phyloP scores from a whole-genome alignment of 2,329 filamentous ascomycete species.

The Aphanocladium album region DNA sequence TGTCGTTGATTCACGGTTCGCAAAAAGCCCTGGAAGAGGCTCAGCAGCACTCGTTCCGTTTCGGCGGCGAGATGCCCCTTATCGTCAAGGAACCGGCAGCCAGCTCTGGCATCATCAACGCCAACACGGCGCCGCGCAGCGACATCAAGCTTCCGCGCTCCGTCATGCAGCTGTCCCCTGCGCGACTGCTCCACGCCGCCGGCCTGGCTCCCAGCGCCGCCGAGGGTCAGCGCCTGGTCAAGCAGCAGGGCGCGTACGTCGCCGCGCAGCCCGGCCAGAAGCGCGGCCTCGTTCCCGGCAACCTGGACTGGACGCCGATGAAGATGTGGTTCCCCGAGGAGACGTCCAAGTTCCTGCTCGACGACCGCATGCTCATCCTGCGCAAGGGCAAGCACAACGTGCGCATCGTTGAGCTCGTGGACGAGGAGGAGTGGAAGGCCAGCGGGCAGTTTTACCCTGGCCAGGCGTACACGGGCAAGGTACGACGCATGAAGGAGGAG shows the following conservation, averaged over 20 bases:
- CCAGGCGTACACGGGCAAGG: conserved; percentile 43
- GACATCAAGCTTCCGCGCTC: conserved; percentile 56
- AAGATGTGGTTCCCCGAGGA: conserved; percentile 54
- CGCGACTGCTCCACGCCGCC: conserved; percentile 53
- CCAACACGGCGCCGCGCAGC: conserved; percentile 45
- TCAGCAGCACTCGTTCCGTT: conserved; percentile 46
- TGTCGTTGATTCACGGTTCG: conserved; percentile 71
- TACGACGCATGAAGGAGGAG: conserved; percentile 39
- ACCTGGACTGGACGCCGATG: conserved; percentile 57
- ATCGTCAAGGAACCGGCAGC: conserved; percentile 24
- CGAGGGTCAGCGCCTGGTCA: conserved; percentile 56
- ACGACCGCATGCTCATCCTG: conserved; percentile 53
- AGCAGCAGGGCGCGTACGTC: conserved; percentile 55
- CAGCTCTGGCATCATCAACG: conserved; percentile 29
- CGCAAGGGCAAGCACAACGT: conserved; percentile 61
- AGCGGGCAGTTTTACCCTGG: conserved; percentile 50
- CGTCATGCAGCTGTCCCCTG: conserved; percentile 52
- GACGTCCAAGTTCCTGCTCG: conserved; percentile 56
- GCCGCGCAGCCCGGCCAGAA: conserved; percentile 44
- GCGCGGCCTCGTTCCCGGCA: conserved; percentile 41
- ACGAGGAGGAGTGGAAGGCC: conserved; percentile 47
- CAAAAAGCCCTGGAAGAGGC: conserved; percentile 59
- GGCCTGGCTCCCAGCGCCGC: conserved; percentile 52
- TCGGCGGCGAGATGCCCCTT: conserved; percentile 32
- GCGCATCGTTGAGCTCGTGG: conserved; percentile 55